Conservation (phyloP, 192 early-diverging fungal genomes). For the Rhizophagus sp. region DNA sequence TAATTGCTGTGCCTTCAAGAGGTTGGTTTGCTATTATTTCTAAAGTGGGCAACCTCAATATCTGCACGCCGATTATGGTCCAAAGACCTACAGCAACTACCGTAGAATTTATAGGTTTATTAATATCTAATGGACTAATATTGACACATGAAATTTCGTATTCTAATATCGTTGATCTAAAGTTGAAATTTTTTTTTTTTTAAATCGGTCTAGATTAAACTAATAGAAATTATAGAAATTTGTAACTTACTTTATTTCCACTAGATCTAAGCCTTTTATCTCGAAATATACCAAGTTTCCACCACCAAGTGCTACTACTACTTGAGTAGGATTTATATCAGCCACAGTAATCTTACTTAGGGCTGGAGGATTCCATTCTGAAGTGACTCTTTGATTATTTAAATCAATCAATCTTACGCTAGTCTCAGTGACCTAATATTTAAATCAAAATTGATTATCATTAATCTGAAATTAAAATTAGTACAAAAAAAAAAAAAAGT, state of each 20-base stretch:
- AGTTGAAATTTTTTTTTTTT: too few species aligned
- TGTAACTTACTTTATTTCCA: conserved; percentile 45
- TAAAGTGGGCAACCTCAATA: conserved; percentile 64
- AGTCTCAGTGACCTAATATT: conserved; percentile 49
- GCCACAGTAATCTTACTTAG: conserved; percentile 53
- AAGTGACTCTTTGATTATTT: conserved; percentile 37
- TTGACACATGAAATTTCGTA: conserved; percentile 78
- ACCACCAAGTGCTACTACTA: conserved; percentile 59
- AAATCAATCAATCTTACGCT: conserved; percentile 52
- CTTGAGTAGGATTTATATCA: conserved; percentile 50
- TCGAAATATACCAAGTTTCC: conserved; percentile 61
- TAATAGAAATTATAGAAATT: neutral
- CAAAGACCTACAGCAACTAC: conserved; percentile 77
- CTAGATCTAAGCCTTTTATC: conserved; percentile 42
- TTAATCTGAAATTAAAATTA: neutral
- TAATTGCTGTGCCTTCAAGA: conserved; percentile 57
- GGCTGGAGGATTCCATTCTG: conserved; percentile 53
- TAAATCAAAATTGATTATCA: neutral
- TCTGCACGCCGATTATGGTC: conserved; percentile 59
- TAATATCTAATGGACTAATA: conserved; percentile 50
- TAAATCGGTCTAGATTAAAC: too few species aligned
- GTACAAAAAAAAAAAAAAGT: neutral
- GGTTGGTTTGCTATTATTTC: conserved; percentile 42
- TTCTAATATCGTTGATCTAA: conserved; percentile 50
- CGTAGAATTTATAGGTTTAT: conserved; percentile 31